Evolutionary conservation across 1,284 basidiomycete genomes (phyloP).

Genomic region (Paramarasmius palmivorus): DNA sequence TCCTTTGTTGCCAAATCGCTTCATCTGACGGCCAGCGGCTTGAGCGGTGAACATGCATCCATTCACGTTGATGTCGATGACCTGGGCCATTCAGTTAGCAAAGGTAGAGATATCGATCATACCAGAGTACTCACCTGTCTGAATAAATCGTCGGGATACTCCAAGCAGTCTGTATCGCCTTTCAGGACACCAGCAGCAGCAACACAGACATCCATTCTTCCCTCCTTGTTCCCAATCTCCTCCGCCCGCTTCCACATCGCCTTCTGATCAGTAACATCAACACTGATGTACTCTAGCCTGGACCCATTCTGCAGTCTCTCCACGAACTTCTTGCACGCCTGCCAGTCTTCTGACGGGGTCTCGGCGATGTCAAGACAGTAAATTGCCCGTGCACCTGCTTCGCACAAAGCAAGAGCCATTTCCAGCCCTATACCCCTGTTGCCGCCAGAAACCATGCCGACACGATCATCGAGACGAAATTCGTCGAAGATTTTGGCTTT

Average conservation of each 20-base stretch:
- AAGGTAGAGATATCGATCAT: too few relatives aligned
- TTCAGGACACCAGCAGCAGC: constrained; percentile 80
- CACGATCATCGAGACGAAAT: constrained; percentile 74
- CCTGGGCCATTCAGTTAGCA: constrained; percentile 33
- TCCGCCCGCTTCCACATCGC: constrained; percentile 54
- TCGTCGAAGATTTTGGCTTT: constrained; percentile 64
- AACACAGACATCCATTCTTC: constrained; percentile 72
- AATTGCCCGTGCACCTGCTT: constrained; percentile 75
- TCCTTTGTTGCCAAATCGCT: constrained; percentile 64
- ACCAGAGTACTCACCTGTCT: constrained; percentile 21
- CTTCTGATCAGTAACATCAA: constrained; percentile 65
- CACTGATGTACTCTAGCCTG: constrained; percentile 65
- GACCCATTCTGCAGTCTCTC: constrained; percentile 43
- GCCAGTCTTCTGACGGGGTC: constrained; percentile 69
- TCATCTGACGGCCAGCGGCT: constrained; percentile 78
- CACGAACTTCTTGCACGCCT: constrained; percentile 54
- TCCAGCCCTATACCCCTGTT: constrained; percentile 84
- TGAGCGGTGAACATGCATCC: constrained; percentile 81
- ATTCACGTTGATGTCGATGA: constrained; percentile 75
- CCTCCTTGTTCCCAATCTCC: constrained; percentile 63
- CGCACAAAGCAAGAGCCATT: constrained; percentile 76
- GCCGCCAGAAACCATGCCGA: constrained; percentile 76
- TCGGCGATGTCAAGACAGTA: constrained; percentile 77
- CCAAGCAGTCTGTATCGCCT: constrained; percentile 61
- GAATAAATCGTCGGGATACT: constrained; percentile 73